Evolutionary conservation across 805 yeast species (phyloP).

Genomic region (Teunomyces atbi): DNA sequence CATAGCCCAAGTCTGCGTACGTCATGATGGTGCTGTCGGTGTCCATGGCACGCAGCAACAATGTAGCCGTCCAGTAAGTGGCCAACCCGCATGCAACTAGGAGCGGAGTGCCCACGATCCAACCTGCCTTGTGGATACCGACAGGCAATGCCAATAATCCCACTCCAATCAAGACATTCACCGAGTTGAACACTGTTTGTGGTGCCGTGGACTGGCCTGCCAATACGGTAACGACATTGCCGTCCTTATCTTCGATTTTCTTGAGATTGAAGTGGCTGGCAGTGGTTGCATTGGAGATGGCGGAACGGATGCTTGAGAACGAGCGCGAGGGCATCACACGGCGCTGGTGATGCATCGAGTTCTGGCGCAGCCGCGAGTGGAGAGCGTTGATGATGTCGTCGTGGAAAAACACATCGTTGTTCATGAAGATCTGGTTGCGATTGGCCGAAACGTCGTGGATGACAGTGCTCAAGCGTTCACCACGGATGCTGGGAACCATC

Average conservation of each 20-base stretch:
- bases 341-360: constrained; percentile 20
- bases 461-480: constrained; percentile 63
- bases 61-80: constrained; percentile 53
- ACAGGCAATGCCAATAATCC: constrained; percentile 73
- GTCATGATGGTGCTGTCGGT: constrained; percentile 30
- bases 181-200: constrained; percentile 75
- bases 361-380: constrained; percentile 28
- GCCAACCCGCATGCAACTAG: constrained; percentile 45
- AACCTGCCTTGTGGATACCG: constrained; percentile 67
- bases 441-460: constrained; percentile 34
- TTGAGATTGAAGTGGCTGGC: constrained; percentile 55
- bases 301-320: constrained; percentile 42
- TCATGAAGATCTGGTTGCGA: constrained; percentile 21
- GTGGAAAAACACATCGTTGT: constrained; percentile 39
- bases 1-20: constrained; percentile 29
- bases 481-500: constrained; percentile 57
- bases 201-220: constrained; percentile 58
- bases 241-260: constrained; percentile 68
- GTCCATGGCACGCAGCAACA: constrained; percentile 33
- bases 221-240: constrained; percentile 62
- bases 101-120: constrained; percentile 50
- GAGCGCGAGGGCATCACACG: constrained; percentile 38
- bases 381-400: constrained; percentile 33
- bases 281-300: constrained; percentile 34
- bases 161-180: constrained; percentile 73